Base-by-base conservation (phyloP, 257 asterid species). In the Solanum appendiculatum region DNA sequence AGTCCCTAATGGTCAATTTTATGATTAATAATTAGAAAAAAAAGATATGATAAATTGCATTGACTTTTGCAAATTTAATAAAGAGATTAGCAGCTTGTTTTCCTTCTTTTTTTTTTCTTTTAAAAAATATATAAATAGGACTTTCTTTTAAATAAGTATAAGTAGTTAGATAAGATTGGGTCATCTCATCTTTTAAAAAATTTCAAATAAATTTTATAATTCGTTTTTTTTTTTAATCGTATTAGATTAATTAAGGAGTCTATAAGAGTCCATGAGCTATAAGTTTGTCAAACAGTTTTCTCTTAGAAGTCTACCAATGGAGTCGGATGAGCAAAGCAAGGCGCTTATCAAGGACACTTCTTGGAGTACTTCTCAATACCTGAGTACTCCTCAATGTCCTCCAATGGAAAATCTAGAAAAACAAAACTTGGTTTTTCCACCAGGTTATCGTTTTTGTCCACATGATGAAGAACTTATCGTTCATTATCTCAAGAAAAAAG, bases 391-490 rank as follows among this genome's bases (percentile, higher is more conserved):
- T n/a, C n/a, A n/a, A n/a, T n/a, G n/a, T n/a, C n/a, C n/a, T n/a
- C n/a, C n/a, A 34, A 70, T 70, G 37, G 27, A 34, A 33, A 15
- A 70, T 9, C 6, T 18, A 34, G 25, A 34, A 8, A 34, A 72
- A 36, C 81, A 73, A 36, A 73, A 44, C 37, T 66, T 68, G 31
- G 64, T 40, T 66, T 85, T 25, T 4, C 85, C 88, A 51, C 85
- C 85, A 21, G 88, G 88, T 5, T 86, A 86, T 48, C 88, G 88
- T n/a, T 86, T 86, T 51, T 51, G 75, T 54, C 88, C 85, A 6
- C 77, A 13, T 16, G 88, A 86, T 56, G 36, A 86, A 29, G 88
- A 86, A 31, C 85, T 86, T 5, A 86, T 86, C 58, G 18, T 34
- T 34, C 39, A 86, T 29, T 86, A 86, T 9, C 85, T 86, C 13